Evolutionary conservation across 306 rosid genomes (phyloP), one percentile per base, ranked within the genome.

Genomic region (Dalbergia cultrata): DNA sequence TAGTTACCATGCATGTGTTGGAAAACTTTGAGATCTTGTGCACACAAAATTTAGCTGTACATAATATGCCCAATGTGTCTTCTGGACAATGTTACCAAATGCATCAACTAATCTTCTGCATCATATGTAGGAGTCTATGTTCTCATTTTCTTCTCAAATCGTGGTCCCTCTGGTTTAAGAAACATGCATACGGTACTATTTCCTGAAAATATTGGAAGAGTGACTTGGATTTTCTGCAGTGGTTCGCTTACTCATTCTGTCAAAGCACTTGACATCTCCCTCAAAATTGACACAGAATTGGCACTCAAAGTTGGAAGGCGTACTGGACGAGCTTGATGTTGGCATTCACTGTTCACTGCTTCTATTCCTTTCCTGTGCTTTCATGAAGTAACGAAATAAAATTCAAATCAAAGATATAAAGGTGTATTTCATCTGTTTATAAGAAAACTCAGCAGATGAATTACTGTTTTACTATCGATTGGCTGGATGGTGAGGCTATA

Each of bases 161-260:
- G 7, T 31, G 43, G 7, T 65, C 62, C 2, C 17, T 22, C 12
- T 83, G 39, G 12, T 52, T 63, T 56, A 47, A 64, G 62, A 74
- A 77, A 71, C 34, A 45, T 5, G 4, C 43, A 1, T 26, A 9
- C n/a, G 4, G 13, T 33, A 63, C 21, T 64, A 64, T 70, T 43
- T 70, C 62, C 68, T 37, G 31, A 35, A 68, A 67, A 33, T 62
- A 72, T 22, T 12, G 75, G 52, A 31, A 21, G 7, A 41, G 6
- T 70, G 9, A 76, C 31, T 21, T 67, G 58, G 35, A 58, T 73
- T 73, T 69, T 82, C 49, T 83, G 87, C 93, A 93, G 99, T 76
- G 99, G 99, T 87, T 92, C 94, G 19, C 80, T 93, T 85, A 95
- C 97, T 45, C 97, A 95, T 88, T 95, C 98, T 19, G 98, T 91